Base-by-base conservation (phyloP, 1,284 basidiomycete species). In the Kalmanozyma brasiliensis region DNA sequence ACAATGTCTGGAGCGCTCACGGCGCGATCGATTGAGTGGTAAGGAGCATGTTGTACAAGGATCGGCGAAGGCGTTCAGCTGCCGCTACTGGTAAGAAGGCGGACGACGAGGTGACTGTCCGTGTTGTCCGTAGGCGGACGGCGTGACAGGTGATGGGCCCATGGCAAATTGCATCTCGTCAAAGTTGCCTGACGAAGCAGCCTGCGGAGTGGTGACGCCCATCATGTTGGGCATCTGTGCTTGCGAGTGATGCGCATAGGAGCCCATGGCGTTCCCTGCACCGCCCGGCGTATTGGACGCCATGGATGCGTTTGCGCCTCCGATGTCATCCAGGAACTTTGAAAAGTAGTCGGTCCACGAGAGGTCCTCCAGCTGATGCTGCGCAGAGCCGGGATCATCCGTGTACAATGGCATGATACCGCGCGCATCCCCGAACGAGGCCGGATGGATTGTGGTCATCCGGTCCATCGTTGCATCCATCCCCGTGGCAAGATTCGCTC, bases 341-440 rank as follows among this genome's bases (percentile, higher is more conserved):
- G 67, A 65, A 48, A 71, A 71, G 44, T 71, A 67, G 32, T 73
- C 69, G 32, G 60, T 73, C 69, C 69, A 73, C 24, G 64, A 57
- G 3, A 73, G 58, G 36, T 68, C 69, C 24, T 73, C 69, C 11
- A 73, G 49, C 26, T 65, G 67, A 35, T 71, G 62, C 40, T 46
- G 51, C 10, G 42, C 47, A 20, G 67, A 64, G 29, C 61, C 61
- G 8, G 56, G 49, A 40, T 70, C 67, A 26, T 62, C 63, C 19
- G 53, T 44, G 37, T 55, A 66, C 17, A 72, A 24, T 7, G 63
- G 59, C 69, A 66, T 59, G 43, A 72, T 72, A 1, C 63, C 69
- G 11, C 60, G 52, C 2, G 63, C 68, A 16, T 71, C 68, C 13
- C 68, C 68, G 22, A 71, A 71, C 13, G 68, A 69, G 2, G 60